Evolutionary conservation across 768 basidiomycete species (phyloP).

Genomic region (Mycena alexandri): DNA sequence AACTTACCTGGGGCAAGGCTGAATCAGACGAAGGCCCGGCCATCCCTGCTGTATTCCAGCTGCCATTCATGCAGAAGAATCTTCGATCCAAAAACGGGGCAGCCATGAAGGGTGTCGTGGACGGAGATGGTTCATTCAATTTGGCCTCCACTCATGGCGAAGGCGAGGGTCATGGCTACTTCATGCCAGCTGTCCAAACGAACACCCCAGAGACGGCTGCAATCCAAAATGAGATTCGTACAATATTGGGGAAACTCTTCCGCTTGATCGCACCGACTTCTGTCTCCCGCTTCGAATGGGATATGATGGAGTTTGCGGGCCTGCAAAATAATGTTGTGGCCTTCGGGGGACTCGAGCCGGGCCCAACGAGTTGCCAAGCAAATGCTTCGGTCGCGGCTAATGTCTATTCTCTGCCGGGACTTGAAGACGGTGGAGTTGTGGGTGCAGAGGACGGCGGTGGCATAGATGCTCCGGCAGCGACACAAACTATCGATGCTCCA

Average conservation of each 20-base stretch:
- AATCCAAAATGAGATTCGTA: background rate
- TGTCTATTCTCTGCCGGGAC: background rate
- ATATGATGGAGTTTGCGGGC: constrained; percentile 19
- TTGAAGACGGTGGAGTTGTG: too few relatives aligned
- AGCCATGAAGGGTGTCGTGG: background rate
- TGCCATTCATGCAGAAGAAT: constrained; percentile 7
- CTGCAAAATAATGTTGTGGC: constrained; percentile 32
- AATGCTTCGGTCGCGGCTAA: constrained; percentile 23
- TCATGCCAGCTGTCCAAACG: constrained; percentile 30
- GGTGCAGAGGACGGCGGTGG: too few relatives aligned
- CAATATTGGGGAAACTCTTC: constrained; percentile 22
- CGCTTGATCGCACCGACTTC: constrained; percentile 27
- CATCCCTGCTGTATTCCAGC: constrained; percentile 9
- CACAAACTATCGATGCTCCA: too few relatives aligned
- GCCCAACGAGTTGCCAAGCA: constrained; percentile 23
- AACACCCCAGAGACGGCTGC: constrained; percentile 4
- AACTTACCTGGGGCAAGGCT: constrained; percentile 15
- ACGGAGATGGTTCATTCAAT: constrained; percentile 29
- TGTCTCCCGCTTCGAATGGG: constrained; percentile 32
- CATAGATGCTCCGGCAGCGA: too few relatives aligned
- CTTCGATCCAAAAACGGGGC: constrained; percentile 10
- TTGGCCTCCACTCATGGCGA: constrained; percentile 31
- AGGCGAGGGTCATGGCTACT: constrained; percentile 28
- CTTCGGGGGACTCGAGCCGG: constrained; percentile 27
- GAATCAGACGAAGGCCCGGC: background rate